phyloP scores from a whole-genome alignment of 192 early-diverging fungal genomes.

The Phycomyces nitens region DNA sequence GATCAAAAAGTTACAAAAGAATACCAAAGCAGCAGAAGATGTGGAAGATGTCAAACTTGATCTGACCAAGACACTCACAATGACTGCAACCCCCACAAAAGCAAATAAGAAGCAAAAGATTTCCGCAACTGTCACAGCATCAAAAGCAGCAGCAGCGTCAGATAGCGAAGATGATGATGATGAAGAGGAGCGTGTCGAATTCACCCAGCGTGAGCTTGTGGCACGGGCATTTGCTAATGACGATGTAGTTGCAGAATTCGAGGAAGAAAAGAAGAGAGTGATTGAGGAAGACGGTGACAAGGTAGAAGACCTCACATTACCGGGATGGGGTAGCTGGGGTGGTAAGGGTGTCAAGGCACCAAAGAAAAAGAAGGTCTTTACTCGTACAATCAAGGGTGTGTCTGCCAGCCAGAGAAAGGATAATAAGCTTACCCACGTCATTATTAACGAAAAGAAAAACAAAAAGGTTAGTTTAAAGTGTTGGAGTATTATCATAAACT shows the following conservation, averaged over 20 bases:
- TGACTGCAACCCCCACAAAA: constrained; percentile 1
- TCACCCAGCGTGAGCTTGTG: constrained; percentile 79
- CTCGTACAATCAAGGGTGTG: constrained; percentile 47
- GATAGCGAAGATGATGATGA: constrained; percentile 37
- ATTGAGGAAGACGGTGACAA: constrained; percentile 75
- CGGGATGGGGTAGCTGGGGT: constrained; percentile 93
- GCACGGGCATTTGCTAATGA: constrained; percentile 95
- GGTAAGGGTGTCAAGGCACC: constrained; percentile 53
- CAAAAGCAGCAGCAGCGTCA: constrained; percentile 17
- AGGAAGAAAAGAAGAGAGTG: constrained; percentile 71
- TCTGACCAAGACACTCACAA: constrained; percentile 45
- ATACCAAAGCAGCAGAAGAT: constrained; percentile 25
- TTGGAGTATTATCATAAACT: background rate
- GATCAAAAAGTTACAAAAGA: constrained; percentile 58
- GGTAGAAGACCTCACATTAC: constrained; percentile 79
- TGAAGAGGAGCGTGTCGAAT: constrained; percentile 44
- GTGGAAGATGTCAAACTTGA: constrained; percentile 68
- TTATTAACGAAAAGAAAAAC: constrained; percentile 85
- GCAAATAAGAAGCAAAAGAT: constrained; percentile 14
- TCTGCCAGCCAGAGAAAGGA: constrained; percentile 64
- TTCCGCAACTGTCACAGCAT: background rate
- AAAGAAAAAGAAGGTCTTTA: constrained; percentile 42
- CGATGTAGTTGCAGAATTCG: constrained; percentile 88
- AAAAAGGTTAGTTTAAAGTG: constrained; percentile 62
- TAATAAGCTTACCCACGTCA: constrained; percentile 77